Conservation (phyloP, 176 grass and related monocot genomes). For the Ensete glaucum region DNA sequence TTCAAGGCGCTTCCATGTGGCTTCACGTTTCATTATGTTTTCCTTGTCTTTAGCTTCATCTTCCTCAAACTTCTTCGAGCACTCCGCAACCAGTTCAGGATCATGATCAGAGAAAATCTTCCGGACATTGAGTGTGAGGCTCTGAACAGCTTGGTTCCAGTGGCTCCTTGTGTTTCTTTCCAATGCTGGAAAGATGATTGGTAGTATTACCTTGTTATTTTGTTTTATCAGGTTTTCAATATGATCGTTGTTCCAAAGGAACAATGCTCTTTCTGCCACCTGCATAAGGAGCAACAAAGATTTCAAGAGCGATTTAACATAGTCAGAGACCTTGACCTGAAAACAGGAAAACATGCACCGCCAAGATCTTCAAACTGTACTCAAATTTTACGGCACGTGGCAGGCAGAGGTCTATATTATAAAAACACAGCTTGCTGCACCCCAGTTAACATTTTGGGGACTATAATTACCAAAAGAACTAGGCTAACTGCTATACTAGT, state of each 20-base stretch:
- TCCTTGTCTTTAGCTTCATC: slow-evolving; percentile 4
- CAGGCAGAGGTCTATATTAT: not conserved
- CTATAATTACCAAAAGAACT: no score
- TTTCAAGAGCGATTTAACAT: not conserved
- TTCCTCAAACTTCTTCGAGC: slow-evolving; percentile 15
- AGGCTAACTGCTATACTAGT: no score
- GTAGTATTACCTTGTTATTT: slow-evolving; percentile 10
- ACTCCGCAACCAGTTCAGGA: slow-evolving; percentile 14
- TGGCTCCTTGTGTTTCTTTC: slow-evolving; percentile 3
- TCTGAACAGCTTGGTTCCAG: slow-evolving; percentile 18
- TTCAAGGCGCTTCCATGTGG: slow-evolving; percentile 13
- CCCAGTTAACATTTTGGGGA: not conserved
- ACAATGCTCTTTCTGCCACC: slow-evolving; percentile 13
- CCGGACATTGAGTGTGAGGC: slow-evolving; percentile 10
- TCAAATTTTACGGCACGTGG: not conserved
- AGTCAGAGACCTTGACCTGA: not conserved
- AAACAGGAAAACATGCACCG: not conserved
- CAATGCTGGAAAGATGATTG: slow-evolving; percentile 5
- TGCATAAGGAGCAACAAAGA: not conserved
- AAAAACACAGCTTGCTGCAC: not conserved
- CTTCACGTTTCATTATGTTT: slow-evolving; percentile 5
- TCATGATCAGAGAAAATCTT: slow-evolving; percentile 15
- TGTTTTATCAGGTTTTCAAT: slow-evolving; percentile 13
- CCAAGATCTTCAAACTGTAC: not conserved
- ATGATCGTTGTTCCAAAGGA: slow-evolving; percentile 10